Percentiles rank a stretch among this genome's conserved stretches.
Conservation (phyloP, 768 basidiomycete genomes). For the Leucocoprinus sp. region DNA sequence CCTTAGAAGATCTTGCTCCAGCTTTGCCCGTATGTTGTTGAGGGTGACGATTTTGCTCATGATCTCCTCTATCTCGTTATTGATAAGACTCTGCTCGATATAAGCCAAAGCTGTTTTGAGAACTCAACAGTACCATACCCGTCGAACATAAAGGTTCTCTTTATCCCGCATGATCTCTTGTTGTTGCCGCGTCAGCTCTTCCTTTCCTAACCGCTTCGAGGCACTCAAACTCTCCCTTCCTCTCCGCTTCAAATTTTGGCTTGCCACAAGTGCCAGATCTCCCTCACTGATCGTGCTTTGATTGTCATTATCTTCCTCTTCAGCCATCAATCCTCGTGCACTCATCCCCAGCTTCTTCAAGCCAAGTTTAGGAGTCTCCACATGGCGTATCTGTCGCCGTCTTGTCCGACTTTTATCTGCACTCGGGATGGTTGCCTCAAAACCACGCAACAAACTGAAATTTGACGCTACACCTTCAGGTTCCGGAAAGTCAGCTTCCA, state of each 20-base stretch:
- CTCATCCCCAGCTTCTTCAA: conserved; percentile 73
- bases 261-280: conserved; percentile 57
- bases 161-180: conserved; percentile 87
- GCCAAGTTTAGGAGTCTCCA: conserved; percentile 69
- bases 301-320: conserved; percentile 45
- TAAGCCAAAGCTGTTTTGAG: conserved; percentile 5
- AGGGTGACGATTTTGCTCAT: conserved; percentile 83
- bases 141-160: conserved; percentile 83
- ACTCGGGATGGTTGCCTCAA: conserved; percentile 91
- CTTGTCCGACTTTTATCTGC: conserved; percentile 72
- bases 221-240: conserved; percentile 63
- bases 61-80: conserved; percentile 83
- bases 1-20: conserved; percentile 77
- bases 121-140: conserved; percentile 43
- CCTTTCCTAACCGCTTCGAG: conserved; percentile 66
- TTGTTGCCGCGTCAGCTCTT: conserved; percentile 78
- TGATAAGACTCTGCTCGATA: conserved; percentile 61
- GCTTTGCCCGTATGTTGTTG: conserved; percentile 68
- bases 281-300: conserved; percentile 70
- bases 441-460: conserved; percentile 82
- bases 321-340: conserved; percentile 65
- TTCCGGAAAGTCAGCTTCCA: conserved; percentile 66
- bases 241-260: conserved; percentile 36
- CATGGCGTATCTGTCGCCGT: conserved; percentile 70
- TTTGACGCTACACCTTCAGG: conserved; percentile 59